These are phyloP conservation scores for Xylaria sp. DNA, from an alignment of 2,329 filamentous ascomycete genomes.

Conservation along the genomic window DNA sequence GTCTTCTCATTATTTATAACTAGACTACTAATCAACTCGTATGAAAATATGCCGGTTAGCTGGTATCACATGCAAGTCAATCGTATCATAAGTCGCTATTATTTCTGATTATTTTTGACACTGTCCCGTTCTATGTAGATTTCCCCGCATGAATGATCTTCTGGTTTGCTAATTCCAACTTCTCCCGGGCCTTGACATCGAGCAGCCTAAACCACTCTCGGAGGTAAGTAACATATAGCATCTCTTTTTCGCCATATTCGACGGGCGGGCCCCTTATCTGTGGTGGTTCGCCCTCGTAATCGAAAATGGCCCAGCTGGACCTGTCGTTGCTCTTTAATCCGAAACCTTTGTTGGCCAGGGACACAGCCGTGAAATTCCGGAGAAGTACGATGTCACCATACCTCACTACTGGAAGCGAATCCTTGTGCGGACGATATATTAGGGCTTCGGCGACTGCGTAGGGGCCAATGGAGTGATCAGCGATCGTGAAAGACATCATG, in stretches of 20 bases:
- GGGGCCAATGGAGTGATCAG: slow-evolving; percentile 65
- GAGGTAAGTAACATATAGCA: slow-evolving; percentile 59
- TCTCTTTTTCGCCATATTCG: slow-evolving; percentile 63
- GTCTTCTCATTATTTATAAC: slow-evolving; percentile 18
- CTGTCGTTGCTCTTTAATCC: slow-evolving; percentile 64
- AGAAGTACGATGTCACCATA: slow-evolving; percentile 69
- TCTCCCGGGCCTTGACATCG: slow-evolving; percentile 58
- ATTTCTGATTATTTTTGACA: background rate
- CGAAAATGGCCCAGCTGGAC: slow-evolving; percentile 72
- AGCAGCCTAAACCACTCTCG: slow-evolving; percentile 61
- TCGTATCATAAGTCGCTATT: background rate
- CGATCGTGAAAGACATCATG: slow-evolving; percentile 66
- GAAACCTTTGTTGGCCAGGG: slow-evolving; percentile 65
- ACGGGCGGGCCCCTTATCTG: slow-evolving; percentile 70
- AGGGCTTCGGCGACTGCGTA: slow-evolving; percentile 63
- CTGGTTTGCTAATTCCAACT: slow-evolving; percentile 60
- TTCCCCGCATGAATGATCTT: slow-evolving; percentile 47
- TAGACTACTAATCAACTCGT: background rate
- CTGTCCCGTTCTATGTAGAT: slow-evolving; percentile 33
- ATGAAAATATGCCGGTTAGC: background rate
- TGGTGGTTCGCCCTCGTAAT: slow-evolving; percentile 55
- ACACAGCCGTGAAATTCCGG: slow-evolving; percentile 64
- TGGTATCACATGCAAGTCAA: background rate
- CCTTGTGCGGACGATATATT: slow-evolving; percentile 67
- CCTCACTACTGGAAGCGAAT: slow-evolving; percentile 64